A percentile compares a stretch with the other conserved stretches of the same genome.
Conservation (phyloP, 108 stramenopile species). For the Asterionellopsis glacialis region DNA sequence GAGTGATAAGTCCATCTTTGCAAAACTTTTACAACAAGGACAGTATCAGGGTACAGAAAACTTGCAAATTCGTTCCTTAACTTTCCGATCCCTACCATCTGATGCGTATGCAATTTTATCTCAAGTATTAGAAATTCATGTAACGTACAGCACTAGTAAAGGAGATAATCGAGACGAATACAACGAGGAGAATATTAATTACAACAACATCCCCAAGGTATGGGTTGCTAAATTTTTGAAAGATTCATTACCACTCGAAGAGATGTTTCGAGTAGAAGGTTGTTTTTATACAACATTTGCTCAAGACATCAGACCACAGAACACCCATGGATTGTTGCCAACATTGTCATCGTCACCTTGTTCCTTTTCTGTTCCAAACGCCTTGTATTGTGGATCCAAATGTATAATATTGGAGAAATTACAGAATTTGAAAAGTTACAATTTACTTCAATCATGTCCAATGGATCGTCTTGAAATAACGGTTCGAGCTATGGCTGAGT, state of each 20-base stretch:
- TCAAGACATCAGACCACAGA: background rate
- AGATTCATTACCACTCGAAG: background rate
- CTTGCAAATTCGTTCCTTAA: too few relatives aligned
- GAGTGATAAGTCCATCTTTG: too few relatives aligned
- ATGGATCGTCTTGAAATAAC: background rate
- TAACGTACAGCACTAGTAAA: too few relatives aligned
- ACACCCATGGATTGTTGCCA: too few relatives aligned
- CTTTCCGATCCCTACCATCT: too few relatives aligned
- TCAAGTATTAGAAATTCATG: too few relatives aligned
- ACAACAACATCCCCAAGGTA: background rate
- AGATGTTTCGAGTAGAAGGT: conserved; percentile 2
- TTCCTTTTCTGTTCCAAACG: background rate
- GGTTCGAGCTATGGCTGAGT: background rate
- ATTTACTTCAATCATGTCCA: conserved; percentile 1
- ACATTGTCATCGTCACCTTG: too few relatives aligned
- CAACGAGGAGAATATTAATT: too few relatives aligned
- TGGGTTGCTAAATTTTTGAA: background rate
- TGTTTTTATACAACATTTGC: background rate
- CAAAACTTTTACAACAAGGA: too few relatives aligned
- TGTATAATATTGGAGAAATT: conserved; percentile 2
- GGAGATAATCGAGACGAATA: too few relatives aligned
- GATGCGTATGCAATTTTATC: too few relatives aligned
- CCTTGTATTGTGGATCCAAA: background rate
- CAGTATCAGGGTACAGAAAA: too few relatives aligned
- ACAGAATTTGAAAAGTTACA: background rate